Evolutionary conservation across 441 rosid genomes (phyloP).

Genomic region (Populus trichocarpa): DNA sequence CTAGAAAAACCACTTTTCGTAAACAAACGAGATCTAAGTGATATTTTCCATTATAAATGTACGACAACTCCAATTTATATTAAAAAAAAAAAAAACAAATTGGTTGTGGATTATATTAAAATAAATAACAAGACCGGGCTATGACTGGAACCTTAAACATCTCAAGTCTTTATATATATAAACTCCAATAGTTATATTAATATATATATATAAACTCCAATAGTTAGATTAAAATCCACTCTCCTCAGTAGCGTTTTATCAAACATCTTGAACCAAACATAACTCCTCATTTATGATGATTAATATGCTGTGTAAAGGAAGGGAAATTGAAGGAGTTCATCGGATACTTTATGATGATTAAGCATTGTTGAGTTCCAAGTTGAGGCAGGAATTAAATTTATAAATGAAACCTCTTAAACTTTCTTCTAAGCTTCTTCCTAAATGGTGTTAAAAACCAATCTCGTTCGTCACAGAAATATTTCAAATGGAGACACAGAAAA

Average conservation of each 20-base stretch:
- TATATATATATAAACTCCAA: too few species aligned
- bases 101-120: neutral
- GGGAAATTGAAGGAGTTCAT: neutral
- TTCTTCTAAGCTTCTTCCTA: neutral
- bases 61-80: neutral
- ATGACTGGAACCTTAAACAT: neutral
- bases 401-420: neutral
- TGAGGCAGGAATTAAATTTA: neutral
- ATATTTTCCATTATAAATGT: neutral
- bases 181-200: neutral
- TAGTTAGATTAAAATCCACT: neutral
- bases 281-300: neutral
- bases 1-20: too few species aligned
- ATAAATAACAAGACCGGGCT: neutral
- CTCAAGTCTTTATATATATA: too few species aligned
- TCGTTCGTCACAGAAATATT: neutral
- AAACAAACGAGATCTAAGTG: too few species aligned
- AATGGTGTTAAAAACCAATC: neutral
- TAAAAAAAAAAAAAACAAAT: neutral
- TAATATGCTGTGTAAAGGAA: neutral
- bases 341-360: neutral
- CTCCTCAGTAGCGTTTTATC: neutral
- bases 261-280: neutral
- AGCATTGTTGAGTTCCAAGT: neutral
- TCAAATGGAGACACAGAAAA: slow-evolving; percentile 35